phyloP scores from a whole-genome alignment of 768 basidiomycete species.

The Strobilomyces confusus region DNA sequence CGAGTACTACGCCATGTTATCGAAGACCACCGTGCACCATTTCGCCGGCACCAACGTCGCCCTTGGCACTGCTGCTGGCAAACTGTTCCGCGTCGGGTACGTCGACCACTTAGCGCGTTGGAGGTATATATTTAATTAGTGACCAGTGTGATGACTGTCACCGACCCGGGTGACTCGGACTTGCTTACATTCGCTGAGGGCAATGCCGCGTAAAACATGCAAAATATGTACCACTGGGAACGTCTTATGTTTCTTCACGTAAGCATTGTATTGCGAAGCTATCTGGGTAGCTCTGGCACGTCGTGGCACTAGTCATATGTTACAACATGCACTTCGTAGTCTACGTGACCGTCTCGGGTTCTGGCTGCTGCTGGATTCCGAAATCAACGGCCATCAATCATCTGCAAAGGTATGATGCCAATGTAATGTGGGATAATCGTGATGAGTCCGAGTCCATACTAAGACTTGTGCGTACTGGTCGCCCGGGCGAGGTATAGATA shows the following conservation, averaged over 20 bases:
- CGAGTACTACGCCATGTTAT: slow-evolving; percentile 99
- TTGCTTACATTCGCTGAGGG: slow-evolving; percentile 84
- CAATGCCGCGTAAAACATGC: slow-evolving; percentile 47
- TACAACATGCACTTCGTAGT: not conserved
- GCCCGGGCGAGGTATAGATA: not conserved
- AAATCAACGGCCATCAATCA: not conserved
- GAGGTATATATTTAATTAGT: slow-evolving; percentile 5
- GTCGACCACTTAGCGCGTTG: slow-evolving; percentile 17
- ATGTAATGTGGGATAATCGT: not conserved
- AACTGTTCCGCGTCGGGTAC: slow-evolving; percentile 97
- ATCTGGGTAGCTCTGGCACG: not conserved
- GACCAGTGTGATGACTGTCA: slow-evolving; percentile 91
- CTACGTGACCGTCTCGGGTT: too few relatives aligned
- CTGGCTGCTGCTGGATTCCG: not conserved
- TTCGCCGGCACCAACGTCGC: slow-evolving; percentile 97
- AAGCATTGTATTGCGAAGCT: not conserved
- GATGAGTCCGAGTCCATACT: not conserved
- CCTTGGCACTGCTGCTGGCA: slow-evolving; percentile 97
- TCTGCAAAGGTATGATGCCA: not conserved
- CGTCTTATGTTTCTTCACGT: slow-evolving; percentile 3
- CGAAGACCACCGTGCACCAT: slow-evolving; percentile 98
- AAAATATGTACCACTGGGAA: not conserved
- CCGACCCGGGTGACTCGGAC: slow-evolving; percentile 95
- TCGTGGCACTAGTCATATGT: not conserved
- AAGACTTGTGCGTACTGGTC: not conserved